Evolutionary conservation across 192 early-diverging fungal genomes (phyloP).

Genomic region (Podila clonocystis): DNA sequence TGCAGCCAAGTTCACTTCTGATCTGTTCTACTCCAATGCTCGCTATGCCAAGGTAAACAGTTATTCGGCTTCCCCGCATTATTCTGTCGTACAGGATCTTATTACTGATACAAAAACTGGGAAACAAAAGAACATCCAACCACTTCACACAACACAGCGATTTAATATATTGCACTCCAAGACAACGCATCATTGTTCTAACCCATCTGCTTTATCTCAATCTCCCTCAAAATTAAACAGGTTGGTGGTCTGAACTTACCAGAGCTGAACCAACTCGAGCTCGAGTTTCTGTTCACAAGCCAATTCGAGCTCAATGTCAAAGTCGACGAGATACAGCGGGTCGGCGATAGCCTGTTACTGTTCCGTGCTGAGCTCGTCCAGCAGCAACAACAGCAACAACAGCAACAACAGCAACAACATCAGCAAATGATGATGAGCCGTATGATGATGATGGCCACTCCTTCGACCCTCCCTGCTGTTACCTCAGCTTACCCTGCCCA

Average conservation of each 20-base stretch:
- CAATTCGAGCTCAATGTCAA: constrained; percentile 76
- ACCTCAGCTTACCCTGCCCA: neutral
- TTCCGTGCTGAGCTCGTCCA: constrained; percentile 17
- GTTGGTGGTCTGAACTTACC: constrained; percentile 76
- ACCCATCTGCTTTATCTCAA: neutral
- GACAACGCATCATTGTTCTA: neutral
- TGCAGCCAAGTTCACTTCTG: constrained; percentile 80
- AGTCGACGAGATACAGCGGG: constrained; percentile 64
- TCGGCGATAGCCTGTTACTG: constrained; percentile 25
- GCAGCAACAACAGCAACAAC: neutral
- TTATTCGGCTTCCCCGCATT: neutral
- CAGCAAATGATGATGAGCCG: neutral
- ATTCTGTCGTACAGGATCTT: neutral
- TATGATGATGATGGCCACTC: neutral
- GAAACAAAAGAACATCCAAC: no score
- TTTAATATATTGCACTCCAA: no score
- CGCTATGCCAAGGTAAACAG: constrained; percentile 74
- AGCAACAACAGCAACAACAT: neutral
- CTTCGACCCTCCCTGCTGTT: neutral
- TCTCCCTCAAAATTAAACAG: constrained; percentile 30
- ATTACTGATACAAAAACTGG: no score
- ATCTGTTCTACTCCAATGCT: constrained; percentile 77
- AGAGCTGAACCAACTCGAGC: constrained; percentile 80
- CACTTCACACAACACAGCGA: no score
- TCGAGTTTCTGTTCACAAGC: constrained; percentile 77